Percentiles rank a stretch among this genome's conserved stretches.
phyloP scores from a whole-genome alignment of 768 basidiomycete species.

The Amanita brunnescens region DNA sequence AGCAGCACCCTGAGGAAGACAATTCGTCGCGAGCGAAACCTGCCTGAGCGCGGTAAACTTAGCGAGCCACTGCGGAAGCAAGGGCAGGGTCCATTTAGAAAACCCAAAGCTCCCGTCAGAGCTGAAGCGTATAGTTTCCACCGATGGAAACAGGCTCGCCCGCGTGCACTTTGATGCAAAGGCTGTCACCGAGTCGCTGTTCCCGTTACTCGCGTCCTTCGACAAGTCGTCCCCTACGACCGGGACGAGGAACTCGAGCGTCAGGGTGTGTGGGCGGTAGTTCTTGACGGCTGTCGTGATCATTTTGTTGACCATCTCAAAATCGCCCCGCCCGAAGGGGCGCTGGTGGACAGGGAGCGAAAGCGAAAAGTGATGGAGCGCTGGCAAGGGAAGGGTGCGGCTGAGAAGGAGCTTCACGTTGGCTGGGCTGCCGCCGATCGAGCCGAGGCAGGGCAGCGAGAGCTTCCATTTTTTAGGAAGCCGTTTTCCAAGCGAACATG shows the following conservation, averaged over 20 bases:
- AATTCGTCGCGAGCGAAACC: constrained; percentile 12
- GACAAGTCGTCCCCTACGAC: constrained; percentile 2
- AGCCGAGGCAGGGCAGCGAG: constrained; percentile 11
- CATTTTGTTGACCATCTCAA: constrained; percentile 9
- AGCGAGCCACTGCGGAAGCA: constrained; percentile 14
- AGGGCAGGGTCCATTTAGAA: constrained; percentile 14
- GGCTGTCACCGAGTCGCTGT: not conserved
- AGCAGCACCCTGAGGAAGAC: constrained; percentile 6
- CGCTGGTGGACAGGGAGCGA: constrained; percentile 15
- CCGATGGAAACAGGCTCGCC: not conserved
- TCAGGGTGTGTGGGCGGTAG: constrained; percentile 3
- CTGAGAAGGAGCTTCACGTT: constrained; percentile 13
- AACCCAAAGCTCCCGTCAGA: constrained; percentile 16
- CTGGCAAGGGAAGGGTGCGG: constrained; percentile 7
- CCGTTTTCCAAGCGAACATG: not conserved
- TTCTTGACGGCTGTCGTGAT: constrained; percentile 6
- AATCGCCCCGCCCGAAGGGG: constrained; percentile 11
- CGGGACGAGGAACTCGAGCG: constrained; percentile 14
- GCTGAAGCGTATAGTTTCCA: constrained; percentile 10
- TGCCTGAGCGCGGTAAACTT: constrained; percentile 12
- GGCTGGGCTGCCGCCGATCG: constrained; percentile 14
- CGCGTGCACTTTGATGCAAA: not conserved
- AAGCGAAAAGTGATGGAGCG: constrained; percentile 8
- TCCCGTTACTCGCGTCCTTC: not conserved
- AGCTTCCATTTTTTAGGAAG: constrained; percentile 5